A percentile compares a stretch with the other conserved stretches of the same genome.
These are phyloP conservation scores for Stipa capillata DNA, from an alignment of 176 grass and related monocot genomes.

Conservation along the genomic window DNA sequence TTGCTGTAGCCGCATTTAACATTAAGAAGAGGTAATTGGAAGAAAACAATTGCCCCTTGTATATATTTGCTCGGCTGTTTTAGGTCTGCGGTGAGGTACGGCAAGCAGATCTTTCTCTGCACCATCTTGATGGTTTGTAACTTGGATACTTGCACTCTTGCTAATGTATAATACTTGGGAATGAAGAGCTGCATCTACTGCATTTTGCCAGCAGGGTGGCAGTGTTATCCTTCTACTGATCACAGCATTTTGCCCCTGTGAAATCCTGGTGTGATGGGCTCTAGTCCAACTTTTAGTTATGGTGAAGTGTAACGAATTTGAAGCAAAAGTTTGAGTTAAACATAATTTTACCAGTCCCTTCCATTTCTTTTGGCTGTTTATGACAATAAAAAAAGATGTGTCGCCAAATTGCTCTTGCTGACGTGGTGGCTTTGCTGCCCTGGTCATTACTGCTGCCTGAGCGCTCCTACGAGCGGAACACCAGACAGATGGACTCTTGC, in stretches of 20 bases:
- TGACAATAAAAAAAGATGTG: background rate
- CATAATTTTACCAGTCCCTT: too few species aligned
- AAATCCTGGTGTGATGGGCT: background rate
- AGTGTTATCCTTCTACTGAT: background rate
- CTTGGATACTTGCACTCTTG: background rate
- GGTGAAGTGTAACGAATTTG: background rate
- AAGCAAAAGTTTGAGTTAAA: too few species aligned
- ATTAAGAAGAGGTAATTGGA: background rate
- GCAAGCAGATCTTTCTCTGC: constrained; percentile 1
- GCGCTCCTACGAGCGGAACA: background rate
- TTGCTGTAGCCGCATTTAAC: constrained; percentile 10
- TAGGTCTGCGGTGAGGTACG: constrained; percentile 4
- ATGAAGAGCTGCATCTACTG: constrained; percentile 1
- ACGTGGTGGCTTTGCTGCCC: background rate
- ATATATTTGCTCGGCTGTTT: constrained; percentile 28
- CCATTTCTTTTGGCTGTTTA: too few species aligned
- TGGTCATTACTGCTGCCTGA: too few species aligned
- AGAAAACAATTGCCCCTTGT: constrained; percentile 17
- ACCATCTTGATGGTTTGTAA: background rate
- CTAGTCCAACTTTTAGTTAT: background rate
- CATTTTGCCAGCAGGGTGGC: background rate
- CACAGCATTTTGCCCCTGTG: background rate
- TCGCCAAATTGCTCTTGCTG: background rate
- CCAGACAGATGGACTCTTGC: constrained; percentile 17
- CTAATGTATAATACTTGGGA: background rate